These are phyloP conservation scores for Barnettozyma pratensis DNA, from an alignment of 805 yeast species.

Conservation along the genomic window DNA sequence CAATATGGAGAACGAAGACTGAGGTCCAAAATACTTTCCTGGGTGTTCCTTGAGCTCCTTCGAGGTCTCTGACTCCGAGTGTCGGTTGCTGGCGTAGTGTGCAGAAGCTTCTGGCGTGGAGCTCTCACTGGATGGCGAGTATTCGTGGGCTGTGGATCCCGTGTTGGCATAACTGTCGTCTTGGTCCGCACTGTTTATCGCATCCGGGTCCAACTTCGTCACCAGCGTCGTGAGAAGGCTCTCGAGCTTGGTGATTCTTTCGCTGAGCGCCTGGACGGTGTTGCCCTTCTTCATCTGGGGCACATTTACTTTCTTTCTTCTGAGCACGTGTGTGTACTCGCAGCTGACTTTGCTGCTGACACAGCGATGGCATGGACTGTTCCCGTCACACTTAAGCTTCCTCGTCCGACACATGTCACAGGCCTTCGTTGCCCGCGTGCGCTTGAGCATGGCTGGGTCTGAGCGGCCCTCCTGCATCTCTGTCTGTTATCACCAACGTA, in stretches of 20 bases:
- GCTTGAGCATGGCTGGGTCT: conserved; percentile 12
- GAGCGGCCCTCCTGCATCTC: neutral
- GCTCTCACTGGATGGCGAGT: neutral
- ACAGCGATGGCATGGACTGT: conserved; percentile 76
- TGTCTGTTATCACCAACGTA: neutral
- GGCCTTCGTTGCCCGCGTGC: conserved; percentile 35
- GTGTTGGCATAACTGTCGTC: neutral
- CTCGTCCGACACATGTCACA: conserved; percentile 55
- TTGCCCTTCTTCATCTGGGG: neutral
- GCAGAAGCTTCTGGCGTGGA: neutral
- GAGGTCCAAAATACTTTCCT: conserved; percentile 20
- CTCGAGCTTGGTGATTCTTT: conserved; percentile 31
- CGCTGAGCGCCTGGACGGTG: conserved; percentile 19
- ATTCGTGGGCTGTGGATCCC: neutral
- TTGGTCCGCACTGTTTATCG: neutral
- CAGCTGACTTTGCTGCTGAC: conserved; percentile 58
- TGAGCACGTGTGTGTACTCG: conserved; percentile 11
- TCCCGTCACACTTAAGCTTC: conserved; percentile 79
- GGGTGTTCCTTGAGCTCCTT: conserved; percentile 6
- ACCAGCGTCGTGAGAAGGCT: conserved; percentile 27
- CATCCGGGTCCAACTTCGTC: conserved; percentile 15
- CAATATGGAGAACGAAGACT: conserved; percentile 32
- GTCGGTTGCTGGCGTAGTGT: neutral
- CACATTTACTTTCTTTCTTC: conserved; percentile 5
- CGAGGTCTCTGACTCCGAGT: neutral